Evolutionary conservation across 768 basidiomycete genomes (phyloP).

Genomic region (Fistulinella prunicolor): DNA sequence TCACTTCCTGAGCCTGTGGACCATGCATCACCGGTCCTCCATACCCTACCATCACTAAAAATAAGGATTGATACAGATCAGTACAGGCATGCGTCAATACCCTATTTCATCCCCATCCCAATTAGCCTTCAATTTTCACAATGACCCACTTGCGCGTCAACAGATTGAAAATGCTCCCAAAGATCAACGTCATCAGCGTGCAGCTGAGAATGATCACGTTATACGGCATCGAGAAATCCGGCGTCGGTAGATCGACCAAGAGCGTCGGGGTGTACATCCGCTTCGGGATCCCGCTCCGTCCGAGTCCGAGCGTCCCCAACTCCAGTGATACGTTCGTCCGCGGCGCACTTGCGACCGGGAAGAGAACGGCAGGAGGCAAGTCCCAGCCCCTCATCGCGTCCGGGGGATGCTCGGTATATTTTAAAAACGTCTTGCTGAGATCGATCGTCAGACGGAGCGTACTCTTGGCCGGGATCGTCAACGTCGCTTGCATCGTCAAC

Average conservation of each 20-base stretch:
- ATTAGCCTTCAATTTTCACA: slow-evolving; percentile 30
- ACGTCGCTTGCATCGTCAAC: slow-evolving; percentile 67
- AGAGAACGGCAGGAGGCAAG: slow-evolving; percentile 79
- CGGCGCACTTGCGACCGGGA: slow-evolving; percentile 29
- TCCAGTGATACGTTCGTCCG: slow-evolving; percentile 4
- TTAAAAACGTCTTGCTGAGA: slow-evolving; percentile 79
- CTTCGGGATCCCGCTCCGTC: slow-evolving; percentile 13
- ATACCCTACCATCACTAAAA: too few species aligned
- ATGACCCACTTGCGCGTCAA: slow-evolving; percentile 81
- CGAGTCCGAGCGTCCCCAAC: background rate
- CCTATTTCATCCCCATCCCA: too few species aligned
- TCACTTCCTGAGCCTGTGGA: too few species aligned
- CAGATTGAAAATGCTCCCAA: slow-evolving; percentile 88
- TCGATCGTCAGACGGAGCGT: slow-evolving; percentile 67
- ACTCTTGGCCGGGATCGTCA: slow-evolving; percentile 67
- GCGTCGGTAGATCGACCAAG: slow-evolving; percentile 92
- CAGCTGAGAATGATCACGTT: slow-evolving; percentile 98
- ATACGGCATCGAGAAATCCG: slow-evolving; percentile 99
- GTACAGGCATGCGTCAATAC: too few species aligned
- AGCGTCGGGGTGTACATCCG: slow-evolving; percentile 78
- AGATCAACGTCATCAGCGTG: slow-evolving; percentile 87
- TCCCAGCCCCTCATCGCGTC: slow-evolving; percentile 97
- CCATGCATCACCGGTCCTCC: too few species aligned
- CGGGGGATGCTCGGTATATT: slow-evolving; percentile 94
- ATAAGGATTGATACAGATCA: too few species aligned